phyloP scores from a whole-genome alignment of 164 flowering plant genomes.

The Umbellularia californica region DNA sequence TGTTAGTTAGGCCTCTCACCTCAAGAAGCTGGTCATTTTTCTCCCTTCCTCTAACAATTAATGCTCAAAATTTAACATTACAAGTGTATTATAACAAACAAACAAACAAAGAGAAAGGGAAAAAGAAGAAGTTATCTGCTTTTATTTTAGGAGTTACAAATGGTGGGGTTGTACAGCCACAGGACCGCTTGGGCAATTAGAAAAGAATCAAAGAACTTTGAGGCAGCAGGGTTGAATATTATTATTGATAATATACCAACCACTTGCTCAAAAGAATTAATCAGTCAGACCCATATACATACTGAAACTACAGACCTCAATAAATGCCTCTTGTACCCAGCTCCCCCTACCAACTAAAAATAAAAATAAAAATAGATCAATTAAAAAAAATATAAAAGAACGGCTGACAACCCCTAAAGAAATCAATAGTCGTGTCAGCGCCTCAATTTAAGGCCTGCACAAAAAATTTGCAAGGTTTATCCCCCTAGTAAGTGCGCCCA shows the following conservation, averaged over 20 bases:
- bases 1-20: no score
- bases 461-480: conserved; percentile 7
- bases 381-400: conserved; percentile 1
- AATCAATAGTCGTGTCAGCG: not conserved
- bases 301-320: not conserved
- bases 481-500: not conserved
- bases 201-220: not conserved
- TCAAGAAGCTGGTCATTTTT: no score
- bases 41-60: no score
- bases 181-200: not conserved
- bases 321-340: not conserved
- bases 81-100: no score
- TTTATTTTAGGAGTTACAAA: not conserved
- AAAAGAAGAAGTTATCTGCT: not conserved
- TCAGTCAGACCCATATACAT: not conserved
- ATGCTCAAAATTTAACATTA: no score
- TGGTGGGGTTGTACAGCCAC: not conserved
- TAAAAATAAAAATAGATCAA: not conserved
- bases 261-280: not conserved
- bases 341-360: not conserved
- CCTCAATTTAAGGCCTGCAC: conserved; percentile 19
- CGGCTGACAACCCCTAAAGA: conserved; percentile 8
- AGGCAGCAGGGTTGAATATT: not conserved
- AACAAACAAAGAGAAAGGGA: not conserved
- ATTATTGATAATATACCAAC: not conserved